These are phyloP conservation scores for Rhizopus arrhizus DNA, from an alignment of 371 early-diverging fungal species.

Conservation along the genomic window DNA sequence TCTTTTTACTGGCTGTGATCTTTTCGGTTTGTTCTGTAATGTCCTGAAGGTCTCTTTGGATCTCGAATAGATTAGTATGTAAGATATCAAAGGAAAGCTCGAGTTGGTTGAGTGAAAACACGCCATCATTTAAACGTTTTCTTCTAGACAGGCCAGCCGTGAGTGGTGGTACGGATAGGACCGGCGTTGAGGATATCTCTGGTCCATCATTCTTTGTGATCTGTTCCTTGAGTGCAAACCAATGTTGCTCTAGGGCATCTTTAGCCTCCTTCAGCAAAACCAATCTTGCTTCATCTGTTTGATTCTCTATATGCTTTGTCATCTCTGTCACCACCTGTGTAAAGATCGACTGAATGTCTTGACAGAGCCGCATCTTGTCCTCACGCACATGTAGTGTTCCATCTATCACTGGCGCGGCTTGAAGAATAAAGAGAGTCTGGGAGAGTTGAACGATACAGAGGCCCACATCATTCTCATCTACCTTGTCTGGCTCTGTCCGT, in stretches of 20 bases:
- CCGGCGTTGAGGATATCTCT: not conserved
- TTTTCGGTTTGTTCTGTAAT: slow-evolving; percentile 44
- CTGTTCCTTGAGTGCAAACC: slow-evolving; percentile 22
- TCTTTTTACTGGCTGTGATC: slow-evolving; percentile 47
- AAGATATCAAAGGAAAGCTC: slow-evolving; percentile 62
- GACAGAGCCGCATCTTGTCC: slow-evolving; percentile 31
- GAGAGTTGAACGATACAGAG: slow-evolving; percentile 26
- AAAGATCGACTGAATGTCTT: slow-evolving; percentile 30
- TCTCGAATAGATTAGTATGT: slow-evolving; percentile 59
- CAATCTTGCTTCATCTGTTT: not conserved
- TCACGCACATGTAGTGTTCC: slow-evolving; percentile 30
- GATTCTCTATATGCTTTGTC: not conserved
- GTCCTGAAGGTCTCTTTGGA: slow-evolving; percentile 56
- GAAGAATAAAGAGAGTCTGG: slow-evolving; percentile 38
- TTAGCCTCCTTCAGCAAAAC: slow-evolving; percentile 7
- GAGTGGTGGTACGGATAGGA: not conserved
- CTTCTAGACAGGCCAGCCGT: not conserved
- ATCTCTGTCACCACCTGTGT: slow-evolving; percentile 22
- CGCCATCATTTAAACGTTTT: not conserved
- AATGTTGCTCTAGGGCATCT: slow-evolving; percentile 20
- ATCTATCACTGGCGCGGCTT: slow-evolving; percentile 33
- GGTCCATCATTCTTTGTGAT: slow-evolving; percentile 17
- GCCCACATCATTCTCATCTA: slow-evolving; percentile 12
- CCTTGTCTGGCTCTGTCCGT: slow-evolving; percentile 1
- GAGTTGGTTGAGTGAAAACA: slow-evolving; percentile 50